Evolutionary conservation across 192 early-diverging fungal genomes (phyloP).

Genomic region (Chytriomyces sp.): DNA sequence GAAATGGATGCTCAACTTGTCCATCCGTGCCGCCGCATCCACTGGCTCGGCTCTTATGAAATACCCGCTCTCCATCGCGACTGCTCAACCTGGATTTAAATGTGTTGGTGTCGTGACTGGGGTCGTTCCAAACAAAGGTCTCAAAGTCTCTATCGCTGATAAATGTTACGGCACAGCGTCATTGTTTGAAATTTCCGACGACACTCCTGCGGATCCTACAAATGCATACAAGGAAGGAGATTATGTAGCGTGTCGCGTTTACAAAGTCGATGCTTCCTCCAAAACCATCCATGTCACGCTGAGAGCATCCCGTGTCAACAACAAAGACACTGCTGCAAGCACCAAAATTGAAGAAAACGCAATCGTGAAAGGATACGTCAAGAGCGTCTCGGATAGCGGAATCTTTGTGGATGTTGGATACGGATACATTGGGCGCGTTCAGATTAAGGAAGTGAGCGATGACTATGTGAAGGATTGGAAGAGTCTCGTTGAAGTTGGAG

Average conservation of each 20-base stretch:
- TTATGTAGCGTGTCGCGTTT: constrained; percentile 43
- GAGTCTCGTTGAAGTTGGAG: constrained; percentile 68
- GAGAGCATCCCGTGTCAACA: constrained; percentile 44
- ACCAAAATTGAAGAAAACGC: constrained; percentile 25
- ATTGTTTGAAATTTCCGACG: constrained; percentile 66
- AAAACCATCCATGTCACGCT: constrained; percentile 70
- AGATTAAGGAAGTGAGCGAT: constrained; percentile 86
- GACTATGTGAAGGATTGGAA: constrained; percentile 87
- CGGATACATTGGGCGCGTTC: constrained; percentile 71
- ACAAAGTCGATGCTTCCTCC: constrained; percentile 51
- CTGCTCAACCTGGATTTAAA: constrained; percentile 61
- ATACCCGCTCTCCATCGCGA: constrained; percentile 44
- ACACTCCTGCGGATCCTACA: constrained; percentile 44
- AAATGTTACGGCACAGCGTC: constrained; percentile 64
- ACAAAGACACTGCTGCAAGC: constrained; percentile 15
- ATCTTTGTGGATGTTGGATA: constrained; percentile 75
- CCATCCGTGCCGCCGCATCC: constrained; percentile 26
- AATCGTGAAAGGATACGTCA: constrained; percentile 56
- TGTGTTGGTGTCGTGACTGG: constrained; percentile 61
- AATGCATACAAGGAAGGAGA: constrained; percentile 35
- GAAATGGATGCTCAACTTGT: constrained; percentile 41
- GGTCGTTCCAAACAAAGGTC: constrained; percentile 47
- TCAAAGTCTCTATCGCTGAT: constrained; percentile 63
- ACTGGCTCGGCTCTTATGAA: not conserved
- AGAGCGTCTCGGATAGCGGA: constrained; percentile 48